phyloP scores from a whole-genome alignment of 1,284 basidiomycete species.

The Coniferiporia weirii region DNA sequence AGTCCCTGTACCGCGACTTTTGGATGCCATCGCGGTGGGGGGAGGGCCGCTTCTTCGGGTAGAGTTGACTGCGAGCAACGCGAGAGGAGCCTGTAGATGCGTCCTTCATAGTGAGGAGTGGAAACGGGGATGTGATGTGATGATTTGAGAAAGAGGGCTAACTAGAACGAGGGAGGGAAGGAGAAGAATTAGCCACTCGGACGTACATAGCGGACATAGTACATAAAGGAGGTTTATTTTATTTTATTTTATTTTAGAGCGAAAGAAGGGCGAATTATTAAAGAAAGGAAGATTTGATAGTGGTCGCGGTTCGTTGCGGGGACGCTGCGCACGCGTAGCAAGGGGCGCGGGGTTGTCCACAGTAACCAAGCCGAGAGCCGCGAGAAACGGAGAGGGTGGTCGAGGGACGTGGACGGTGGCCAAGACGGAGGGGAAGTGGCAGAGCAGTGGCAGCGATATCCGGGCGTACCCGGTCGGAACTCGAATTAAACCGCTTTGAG shows the following conservation, averaged over 20 bases:
- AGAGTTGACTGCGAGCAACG: conserved; percentile 56
- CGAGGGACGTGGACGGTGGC: conserved; percentile 6
- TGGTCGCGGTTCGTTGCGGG: conserved; percentile 4
- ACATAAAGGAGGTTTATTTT: background rate
- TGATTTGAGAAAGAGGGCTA: conserved; percentile 22
- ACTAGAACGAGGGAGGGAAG: conserved; percentile 10
- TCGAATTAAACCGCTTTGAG: background rate
- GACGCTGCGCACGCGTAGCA: background rate
- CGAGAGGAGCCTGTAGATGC: conserved; percentile 50
- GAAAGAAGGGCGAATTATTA: conserved; percentile 3
- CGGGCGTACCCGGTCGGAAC: background rate
- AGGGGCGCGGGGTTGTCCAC: background rate
- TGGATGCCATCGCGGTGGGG: conserved; percentile 57
- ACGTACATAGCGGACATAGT: conserved; percentile 16
- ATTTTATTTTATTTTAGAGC: background rate
- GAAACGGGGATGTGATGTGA: conserved; percentile 25
- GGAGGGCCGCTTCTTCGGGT: conserved; percentile 78
- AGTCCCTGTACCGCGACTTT: conserved; percentile 51
- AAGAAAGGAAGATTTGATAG: conserved; percentile 4
- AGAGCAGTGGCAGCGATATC: background rate
- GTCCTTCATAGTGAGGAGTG: conserved; percentile 65
- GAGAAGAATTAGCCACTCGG: conserved; percentile 18
- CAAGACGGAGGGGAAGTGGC: conserved; percentile 9
- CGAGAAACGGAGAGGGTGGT: conserved; percentile 4
- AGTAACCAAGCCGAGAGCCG: conserved; percentile 2